phyloP scores from a whole-genome alignment of 163 green algal species.

The Volvox carteri region DNA sequence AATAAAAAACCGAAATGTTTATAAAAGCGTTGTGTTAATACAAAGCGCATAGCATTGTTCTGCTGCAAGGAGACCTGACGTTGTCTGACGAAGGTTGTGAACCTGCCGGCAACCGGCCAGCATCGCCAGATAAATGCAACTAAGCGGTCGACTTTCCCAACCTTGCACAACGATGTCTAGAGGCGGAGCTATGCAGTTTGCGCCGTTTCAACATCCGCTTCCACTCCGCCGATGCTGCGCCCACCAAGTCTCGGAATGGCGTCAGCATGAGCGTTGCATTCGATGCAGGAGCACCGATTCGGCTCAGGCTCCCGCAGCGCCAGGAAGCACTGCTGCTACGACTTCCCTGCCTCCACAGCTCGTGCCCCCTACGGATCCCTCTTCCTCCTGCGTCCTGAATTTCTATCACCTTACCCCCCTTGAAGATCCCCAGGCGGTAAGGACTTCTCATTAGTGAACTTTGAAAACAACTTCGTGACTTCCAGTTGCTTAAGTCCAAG shows the following conservation, averaged over 20 bases:
- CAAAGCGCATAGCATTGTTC: no score
- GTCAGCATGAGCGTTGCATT: background rate
- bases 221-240: background rate
- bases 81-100: no score
- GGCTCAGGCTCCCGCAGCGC: background rate
- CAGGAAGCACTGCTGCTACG: background rate
- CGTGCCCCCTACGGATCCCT: constrained; percentile 14
- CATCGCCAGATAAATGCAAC: no score
- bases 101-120: no score
- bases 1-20: no score
- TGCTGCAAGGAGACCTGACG: no score
- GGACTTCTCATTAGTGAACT: no score
- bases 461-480: no score
- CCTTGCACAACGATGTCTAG: background rate
- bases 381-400: constrained; percentile 85
- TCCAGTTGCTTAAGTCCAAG: no score
- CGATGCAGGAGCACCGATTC: background rate
- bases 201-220: background rate
- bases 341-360: constrained; percentile 31
- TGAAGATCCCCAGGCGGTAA: constrained; percentile 72
- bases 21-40: no score
- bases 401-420: constrained; percentile 95
- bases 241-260: background rate
- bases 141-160: background rate
- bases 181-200: background rate